Conservation (phyloP, 2,329 filamentous ascomycete species). For the Thielaviopsis punctulata region DNA sequence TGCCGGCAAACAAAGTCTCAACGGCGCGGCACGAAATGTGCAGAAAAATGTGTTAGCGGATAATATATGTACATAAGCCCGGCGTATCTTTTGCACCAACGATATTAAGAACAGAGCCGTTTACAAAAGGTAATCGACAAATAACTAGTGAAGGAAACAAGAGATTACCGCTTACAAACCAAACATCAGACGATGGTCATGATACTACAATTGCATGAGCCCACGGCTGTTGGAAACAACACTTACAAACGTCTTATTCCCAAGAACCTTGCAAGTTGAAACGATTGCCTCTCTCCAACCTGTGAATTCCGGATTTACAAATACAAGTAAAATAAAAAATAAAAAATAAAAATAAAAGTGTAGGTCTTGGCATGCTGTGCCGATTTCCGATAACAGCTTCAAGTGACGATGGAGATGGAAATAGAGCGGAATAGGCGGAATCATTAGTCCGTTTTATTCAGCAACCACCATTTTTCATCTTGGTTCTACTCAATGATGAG, state of each 20-base stretch:
- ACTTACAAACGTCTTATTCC: neutral
- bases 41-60: neutral
- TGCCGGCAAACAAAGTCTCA: neutral
- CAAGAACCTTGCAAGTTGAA: neutral
- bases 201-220: neutral
- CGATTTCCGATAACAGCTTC: neutral
- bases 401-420: neutral
- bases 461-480: neutral
- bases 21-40: too few relatives aligned
- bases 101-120: too few relatives aligned
- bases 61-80: too few relatives aligned
- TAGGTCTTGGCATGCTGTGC: neutral
- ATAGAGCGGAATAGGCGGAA: neutral
- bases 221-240: neutral
- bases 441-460: neutral
- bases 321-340: neutral
- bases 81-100: too few relatives aligned
- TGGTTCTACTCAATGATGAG: neutral
- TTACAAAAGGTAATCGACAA: too few relatives aligned
- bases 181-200: neutral
- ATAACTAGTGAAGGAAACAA: neutral
- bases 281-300: neutral
- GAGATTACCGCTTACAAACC: neutral
- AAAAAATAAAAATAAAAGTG: neutral
- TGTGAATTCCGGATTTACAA: neutral